Base-by-base conservation (phyloP, 2,329 filamentous ascomycete genomes). In the Fusarium verrucosum region DNA sequence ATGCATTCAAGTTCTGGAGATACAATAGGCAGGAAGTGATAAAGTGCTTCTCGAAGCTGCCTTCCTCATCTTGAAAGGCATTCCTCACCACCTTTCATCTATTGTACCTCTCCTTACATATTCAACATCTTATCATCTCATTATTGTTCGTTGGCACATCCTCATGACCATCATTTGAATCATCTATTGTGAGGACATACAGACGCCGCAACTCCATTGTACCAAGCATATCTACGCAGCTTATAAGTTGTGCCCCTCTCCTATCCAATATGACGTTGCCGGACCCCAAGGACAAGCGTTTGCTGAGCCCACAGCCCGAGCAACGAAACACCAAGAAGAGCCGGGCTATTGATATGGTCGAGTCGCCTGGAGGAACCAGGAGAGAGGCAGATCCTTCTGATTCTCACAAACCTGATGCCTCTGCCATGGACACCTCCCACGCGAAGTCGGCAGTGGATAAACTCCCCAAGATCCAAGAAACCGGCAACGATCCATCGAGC, bases 311-410 rank as follows among this genome's bases (percentile, higher is more conserved):
- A 10, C 55, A 57, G 11, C 20, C 22, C 14, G 44, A 53, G n/a
- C 32, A 23, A 14, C 13, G 16, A 40, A 45, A 50, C 32, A 36
- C 38, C 20, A 66, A 65, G 51, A 62, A 46, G 47, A 41, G 35
- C 9, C 40, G 58, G 26, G 42, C 43, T 13, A 28, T 55, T 22
- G 58, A 60, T 40, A 10, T 62, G 10, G 23, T 57, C 20, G 62
- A 68, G 17, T 60, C 65, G 4, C 67, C 69, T 5, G 55, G 65
- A 22, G 65, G 62, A 22, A 67, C 58, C 5, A 43, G 70, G 26
- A 50, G 36, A 23, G 51, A 66, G 20, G 40, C 47, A 7, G 45
- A 53, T 9, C 61, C 67, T 28, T 28, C 41, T 10, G 35, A 40
- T 10, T 19, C 32, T 22, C 40, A 47, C 22, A 40, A 41, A 23